These are phyloP conservation scores for Paramarasmius palmivorus DNA, from an alignment of 1,284 basidiomycete genomes.

Conservation along the genomic window DNA sequence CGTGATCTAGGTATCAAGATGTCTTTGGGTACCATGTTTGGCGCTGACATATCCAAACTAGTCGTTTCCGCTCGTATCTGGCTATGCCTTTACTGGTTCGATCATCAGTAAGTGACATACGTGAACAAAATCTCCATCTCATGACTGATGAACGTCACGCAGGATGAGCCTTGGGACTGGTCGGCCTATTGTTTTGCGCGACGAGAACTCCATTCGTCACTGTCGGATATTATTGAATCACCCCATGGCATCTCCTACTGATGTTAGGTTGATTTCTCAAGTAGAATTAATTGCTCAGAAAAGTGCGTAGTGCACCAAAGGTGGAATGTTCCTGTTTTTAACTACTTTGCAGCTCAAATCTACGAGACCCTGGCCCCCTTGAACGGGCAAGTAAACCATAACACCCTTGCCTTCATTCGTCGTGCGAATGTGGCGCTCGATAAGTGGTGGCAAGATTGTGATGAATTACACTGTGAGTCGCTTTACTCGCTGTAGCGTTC, in stretches of 20 bases:
- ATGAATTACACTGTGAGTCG: slow-evolving; percentile 72
- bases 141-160: slow-evolving; percentile 18
- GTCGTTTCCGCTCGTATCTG: slow-evolving; percentile 91
- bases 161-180: slow-evolving; percentile 92
- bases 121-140: slow-evolving; percentile 13
- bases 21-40: slow-evolving; percentile 7
- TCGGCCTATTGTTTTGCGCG: slow-evolving; percentile 84
- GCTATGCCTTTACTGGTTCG: slow-evolving; percentile 93
- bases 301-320: slow-evolving; percentile 46
- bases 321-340: neutral
- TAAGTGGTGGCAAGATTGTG: slow-evolving; percentile 88
- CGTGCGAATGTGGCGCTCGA: slow-evolving; percentile 83
- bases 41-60: slow-evolving; percentile 31
- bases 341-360: slow-evolving; percentile 67
- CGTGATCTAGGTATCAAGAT: slow-evolving; percentile 70
- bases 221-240: slow-evolving; percentile 81
- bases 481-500: slow-evolving; percentile 7
- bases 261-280: slow-evolving; percentile 83
- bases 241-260: slow-evolving; percentile 85
- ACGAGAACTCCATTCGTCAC: slow-evolving; percentile 84
- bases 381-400: slow-evolving; percentile 84
- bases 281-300: slow-evolving; percentile 92
- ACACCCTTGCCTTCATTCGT: slow-evolving; percentile 83
- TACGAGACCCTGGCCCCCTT: slow-evolving; percentile 86
- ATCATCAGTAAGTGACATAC: slow-evolving; percentile 70